These are phyloP conservation scores for Camellia japonica DNA, from an alignment of 148 eudicot genomes.

Conservation along the genomic window DNA sequence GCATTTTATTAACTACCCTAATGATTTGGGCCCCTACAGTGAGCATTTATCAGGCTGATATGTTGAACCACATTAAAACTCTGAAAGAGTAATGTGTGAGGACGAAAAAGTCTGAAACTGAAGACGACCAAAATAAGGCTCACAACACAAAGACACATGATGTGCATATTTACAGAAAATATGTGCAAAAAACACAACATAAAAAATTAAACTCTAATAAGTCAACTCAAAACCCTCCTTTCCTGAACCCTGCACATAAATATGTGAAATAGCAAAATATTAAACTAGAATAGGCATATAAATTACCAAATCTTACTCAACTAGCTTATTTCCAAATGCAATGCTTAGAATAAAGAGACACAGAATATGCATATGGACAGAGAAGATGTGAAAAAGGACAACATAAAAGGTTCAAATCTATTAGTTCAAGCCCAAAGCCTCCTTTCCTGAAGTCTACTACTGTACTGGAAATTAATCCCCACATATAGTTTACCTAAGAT, in stretches of 20 bases:
- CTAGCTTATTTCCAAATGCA: conserved; percentile 1
- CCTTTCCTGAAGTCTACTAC: not conserved
- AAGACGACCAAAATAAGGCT: not conserved
- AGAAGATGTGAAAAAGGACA: not conserved
- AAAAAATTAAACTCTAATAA: no score
- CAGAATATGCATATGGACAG: no score
- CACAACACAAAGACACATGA: no score
- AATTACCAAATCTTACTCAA: not conserved
- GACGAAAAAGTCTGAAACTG: not conserved
- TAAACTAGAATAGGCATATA: no score
- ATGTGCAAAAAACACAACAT: no score
- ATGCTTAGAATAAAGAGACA: not conserved
- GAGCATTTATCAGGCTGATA: no score
- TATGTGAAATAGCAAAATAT: no score
- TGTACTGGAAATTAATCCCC: not conserved
- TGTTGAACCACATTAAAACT: not conserved
- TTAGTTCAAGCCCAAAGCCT: not conserved
- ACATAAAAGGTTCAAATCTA: not conserved
- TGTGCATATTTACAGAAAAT: no score
- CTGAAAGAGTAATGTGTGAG: not conserved
- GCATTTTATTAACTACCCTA: not conserved
- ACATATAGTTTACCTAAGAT: not conserved
- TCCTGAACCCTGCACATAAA: no score
- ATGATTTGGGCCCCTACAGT: not conserved
- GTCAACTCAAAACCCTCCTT: no score